Evolutionary conservation across 2,329 filamentous ascomycete species (phyloP), one percentile per base, ranked within the genome.

Genomic region (Taxawa tesnikishii): DNA sequence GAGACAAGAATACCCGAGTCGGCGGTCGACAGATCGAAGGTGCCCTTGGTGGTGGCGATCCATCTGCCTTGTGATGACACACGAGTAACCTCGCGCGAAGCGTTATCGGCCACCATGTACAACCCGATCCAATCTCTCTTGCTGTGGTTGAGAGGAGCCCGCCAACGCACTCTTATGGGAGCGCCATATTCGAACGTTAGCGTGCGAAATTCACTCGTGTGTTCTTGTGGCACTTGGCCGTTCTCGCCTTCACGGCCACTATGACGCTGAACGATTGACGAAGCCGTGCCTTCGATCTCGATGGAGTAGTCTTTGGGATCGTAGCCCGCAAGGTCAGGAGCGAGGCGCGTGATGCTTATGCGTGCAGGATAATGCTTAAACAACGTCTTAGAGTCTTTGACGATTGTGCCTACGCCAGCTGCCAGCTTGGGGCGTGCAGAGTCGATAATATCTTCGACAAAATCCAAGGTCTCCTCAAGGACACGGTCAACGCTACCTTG

Each of bases 101-200:
- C 73, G 50, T 94, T 98, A 57, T 96, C 88, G 3, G 84, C 85
- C 3, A 98, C 84, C 73, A 87, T 85, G 63, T 96, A 98, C 5
- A 98, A 67, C 4, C 88, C 88, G 32, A 98, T 77, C 90, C 90
- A 98, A 55, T 98, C 90, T 47, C 79, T 81, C 53, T 81, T 85
- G 59, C 77, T 79, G 58, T 96, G 90, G 42, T 85, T 83, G 23
- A 75, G 67, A 0, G 90, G 88, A 0, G 88, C 90, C 16, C 74
- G 82, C 90, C 90, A 98, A 45, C 74, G 82, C 40, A 96, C 83
- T 43, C 72, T 80, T 53, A 98, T 83, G 0, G 90, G 85, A 1
- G 85, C 73, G 21, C 90, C 90, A 45, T 94, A 98, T 53, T 93
- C 79, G 33, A 94, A 80, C 1, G 78, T 73, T 41, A 85, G 64